These are phyloP conservation scores for Bondarzewia mesenterica DNA, from an alignment of 1,284 basidiomycete genomes.

Conservation along the genomic window DNA sequence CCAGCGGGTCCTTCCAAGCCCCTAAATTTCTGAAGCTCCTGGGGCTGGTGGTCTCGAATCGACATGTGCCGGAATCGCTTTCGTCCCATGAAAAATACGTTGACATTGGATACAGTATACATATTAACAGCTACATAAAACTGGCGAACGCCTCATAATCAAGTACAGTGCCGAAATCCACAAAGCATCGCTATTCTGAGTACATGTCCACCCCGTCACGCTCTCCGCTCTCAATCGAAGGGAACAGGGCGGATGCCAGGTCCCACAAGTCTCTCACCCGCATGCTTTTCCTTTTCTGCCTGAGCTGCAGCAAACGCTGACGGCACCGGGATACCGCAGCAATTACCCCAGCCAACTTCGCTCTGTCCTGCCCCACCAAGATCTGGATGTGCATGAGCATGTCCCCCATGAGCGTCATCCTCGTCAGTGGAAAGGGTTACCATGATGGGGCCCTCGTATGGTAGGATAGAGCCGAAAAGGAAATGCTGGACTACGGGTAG, in stretches of 20 bases:
- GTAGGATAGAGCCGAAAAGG: slow-evolving; percentile 82
- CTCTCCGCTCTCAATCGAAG: slow-evolving; percentile 67
- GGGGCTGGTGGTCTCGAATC: background rate
- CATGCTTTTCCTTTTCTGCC: slow-evolving; percentile 32
- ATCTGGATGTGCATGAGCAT: slow-evolving; percentile 37
- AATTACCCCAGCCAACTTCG: slow-evolving; percentile 82
- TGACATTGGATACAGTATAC: too few relatives aligned
- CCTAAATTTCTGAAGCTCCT: background rate
- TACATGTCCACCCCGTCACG: too few relatives aligned
- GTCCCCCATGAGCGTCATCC: slow-evolving; percentile 43
- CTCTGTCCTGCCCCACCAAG: slow-evolving; percentile 38
- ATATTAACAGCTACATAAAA: too few relatives aligned
- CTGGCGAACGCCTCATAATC: too few relatives aligned
- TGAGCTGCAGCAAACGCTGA: slow-evolving; percentile 74
- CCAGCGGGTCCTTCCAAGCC: background rate
- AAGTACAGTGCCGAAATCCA: too few relatives aligned
- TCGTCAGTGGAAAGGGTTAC: background rate
- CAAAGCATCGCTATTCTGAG: too few relatives aligned
- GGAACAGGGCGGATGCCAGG: slow-evolving; percentile 75
- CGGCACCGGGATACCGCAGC: slow-evolving; percentile 87
- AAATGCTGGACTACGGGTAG: slow-evolving; percentile 97
- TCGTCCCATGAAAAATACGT: too few relatives aligned
- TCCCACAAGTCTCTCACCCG: slow-evolving; percentile 36
- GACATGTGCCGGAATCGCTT: too few relatives aligned
- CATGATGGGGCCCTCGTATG: slow-evolving; percentile 51